Conservation (phyloP, 2,329 filamentous ascomycete species). For the Cladosporium velox region DNA sequence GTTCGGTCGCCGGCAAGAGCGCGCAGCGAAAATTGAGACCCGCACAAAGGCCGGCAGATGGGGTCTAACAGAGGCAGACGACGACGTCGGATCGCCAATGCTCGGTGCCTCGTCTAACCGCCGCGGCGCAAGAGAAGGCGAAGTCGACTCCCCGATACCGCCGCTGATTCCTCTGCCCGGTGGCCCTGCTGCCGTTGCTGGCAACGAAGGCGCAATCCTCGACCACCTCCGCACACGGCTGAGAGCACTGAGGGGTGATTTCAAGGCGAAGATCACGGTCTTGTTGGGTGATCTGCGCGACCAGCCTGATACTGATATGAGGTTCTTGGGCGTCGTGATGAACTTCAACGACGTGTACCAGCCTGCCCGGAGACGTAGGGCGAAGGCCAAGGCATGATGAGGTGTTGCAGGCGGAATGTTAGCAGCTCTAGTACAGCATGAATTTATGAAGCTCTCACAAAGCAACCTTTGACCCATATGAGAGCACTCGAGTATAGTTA, state of each 20-base stretch:
- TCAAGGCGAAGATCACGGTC: conserved; percentile 74
- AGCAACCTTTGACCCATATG: background rate
- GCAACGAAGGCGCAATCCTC: conserved; percentile 64
- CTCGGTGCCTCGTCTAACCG: conserved; percentile 22
- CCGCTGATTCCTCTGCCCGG: conserved; percentile 38
- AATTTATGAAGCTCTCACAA: background rate
- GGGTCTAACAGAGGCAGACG: conserved; percentile 61
- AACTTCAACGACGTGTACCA: conserved; percentile 98
- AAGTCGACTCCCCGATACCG: conserved; percentile 45
- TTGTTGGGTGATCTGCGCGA: conserved; percentile 87
- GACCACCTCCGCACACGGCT: conserved; percentile 75
- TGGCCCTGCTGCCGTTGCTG: conserved; percentile 31
- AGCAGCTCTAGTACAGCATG: conserved; percentile 5
- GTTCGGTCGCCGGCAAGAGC: conserved; percentile 87
- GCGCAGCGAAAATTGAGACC: conserved; percentile 69
- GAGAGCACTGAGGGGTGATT: conserved; percentile 70
- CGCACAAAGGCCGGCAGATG: conserved; percentile 65
- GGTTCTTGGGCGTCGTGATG: conserved; percentile 95
- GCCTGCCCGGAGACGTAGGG: conserved; percentile 65
- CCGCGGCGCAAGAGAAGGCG: conserved; percentile 29
- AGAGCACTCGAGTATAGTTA: background rate
- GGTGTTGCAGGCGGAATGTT: background rate
- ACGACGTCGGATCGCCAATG: conserved; percentile 37
- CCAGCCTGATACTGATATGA: conserved; percentile 91
- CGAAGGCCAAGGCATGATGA: conserved; percentile 11